Evolutionary conservation across 371 early-diverging fungal species (phyloP), one percentile per base, ranked within the genome.

Genomic region (Syncephalastrum racemosum): DNA sequence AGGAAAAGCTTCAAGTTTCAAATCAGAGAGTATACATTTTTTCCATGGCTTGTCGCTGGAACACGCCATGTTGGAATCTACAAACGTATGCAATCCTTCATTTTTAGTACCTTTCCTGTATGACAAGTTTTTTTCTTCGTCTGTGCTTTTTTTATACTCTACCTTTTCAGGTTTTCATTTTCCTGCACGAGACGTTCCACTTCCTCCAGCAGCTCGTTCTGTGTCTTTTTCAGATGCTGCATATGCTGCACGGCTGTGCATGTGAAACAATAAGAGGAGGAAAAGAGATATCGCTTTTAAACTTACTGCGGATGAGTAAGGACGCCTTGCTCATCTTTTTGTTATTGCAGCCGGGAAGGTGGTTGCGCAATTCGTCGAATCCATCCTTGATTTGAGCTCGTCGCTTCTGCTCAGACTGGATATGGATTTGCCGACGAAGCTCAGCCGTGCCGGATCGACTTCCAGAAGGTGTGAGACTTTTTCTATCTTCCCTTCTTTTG

Each of bases 271-370:
- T 19, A 31, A 31, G 36, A 7, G 10, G 10, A 31, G 10, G 36
- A 10, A 10, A 31, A 12, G 36, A 31, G 36, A 2, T 31, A 31
- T 8, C 12, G 36, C 36, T 3, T 31, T 31, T 31, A 15, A 5
- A 53, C 75, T 55, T 71, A 79, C 80, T 79, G 71, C 79, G 66
- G 23, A 70, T 73, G 44, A 82, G 64, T 39, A 82, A 58, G 40
- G 77, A 70, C 41, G 82, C 82, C 56, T 82, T 82, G 53, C 78
- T 77, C 74, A 82, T 78, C 58, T 82, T 80, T 56, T 80, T 80
- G 57, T 77, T 79, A 48, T 70, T 70, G 43, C 77, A 77, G 16
- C 77, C 77, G 40, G 77, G 77, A 15, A 77, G 58, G 54, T 77
- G 74, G 44, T 77, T 77, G 58, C 72, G 63, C 27, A 79, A 60